A percentile compares a stretch with the other conserved stretches of the same genome.
phyloP scores from a whole-genome alignment of 495 filamentous ascomycete species.

The Neurospora sp. region DNA sequence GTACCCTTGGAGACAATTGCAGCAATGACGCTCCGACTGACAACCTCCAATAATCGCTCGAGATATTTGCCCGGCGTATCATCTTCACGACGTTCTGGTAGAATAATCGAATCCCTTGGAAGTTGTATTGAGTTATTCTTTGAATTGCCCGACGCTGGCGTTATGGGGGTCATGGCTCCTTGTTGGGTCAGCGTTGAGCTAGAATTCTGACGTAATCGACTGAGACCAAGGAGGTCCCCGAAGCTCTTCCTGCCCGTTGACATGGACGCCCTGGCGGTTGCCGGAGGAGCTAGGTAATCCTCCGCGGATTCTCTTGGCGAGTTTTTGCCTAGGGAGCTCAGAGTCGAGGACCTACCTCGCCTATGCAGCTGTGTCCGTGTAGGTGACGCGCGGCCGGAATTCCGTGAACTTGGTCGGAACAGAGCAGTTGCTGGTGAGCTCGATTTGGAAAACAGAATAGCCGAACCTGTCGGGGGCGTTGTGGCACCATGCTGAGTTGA shows the following conservation, averaged over 20 bases:
- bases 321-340: conserved; percentile 57
- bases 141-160: conserved; percentile 54
- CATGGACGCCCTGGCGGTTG: conserved; percentile 58
- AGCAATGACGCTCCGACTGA: conserved; percentile 70
- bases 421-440: conserved; percentile 42
- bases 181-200: conserved; percentile 45
- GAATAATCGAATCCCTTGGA: conserved; percentile 46
- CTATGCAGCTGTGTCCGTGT: conserved; percentile 41
- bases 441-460: conserved; percentile 18
- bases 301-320: conserved; percentile 42
- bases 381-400: conserved; percentile 66
- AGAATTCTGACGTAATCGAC: conserved; percentile 66
- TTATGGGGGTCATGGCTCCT: conserved; percentile 52
- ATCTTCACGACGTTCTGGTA: conserved; percentile 73
- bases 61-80: conserved; percentile 89
- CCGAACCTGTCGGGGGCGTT: conserved; percentile 24
- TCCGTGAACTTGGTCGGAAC: conserved; percentile 54
- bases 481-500: conserved; percentile 34
- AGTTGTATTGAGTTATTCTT: conserved; percentile 63
- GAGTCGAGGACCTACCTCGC: conserved; percentile 76
- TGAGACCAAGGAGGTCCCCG: conserved; percentile 71
- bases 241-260: conserved; percentile 86
- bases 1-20: conserved; percentile 71
- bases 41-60: conserved; percentile 63
- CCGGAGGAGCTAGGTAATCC: conserved; percentile 44